These are phyloP conservation scores for Aspergillus pseudotamarii DNA, from an alignment of 2,329 filamentous ascomycete species.

Conservation along the genomic window DNA sequence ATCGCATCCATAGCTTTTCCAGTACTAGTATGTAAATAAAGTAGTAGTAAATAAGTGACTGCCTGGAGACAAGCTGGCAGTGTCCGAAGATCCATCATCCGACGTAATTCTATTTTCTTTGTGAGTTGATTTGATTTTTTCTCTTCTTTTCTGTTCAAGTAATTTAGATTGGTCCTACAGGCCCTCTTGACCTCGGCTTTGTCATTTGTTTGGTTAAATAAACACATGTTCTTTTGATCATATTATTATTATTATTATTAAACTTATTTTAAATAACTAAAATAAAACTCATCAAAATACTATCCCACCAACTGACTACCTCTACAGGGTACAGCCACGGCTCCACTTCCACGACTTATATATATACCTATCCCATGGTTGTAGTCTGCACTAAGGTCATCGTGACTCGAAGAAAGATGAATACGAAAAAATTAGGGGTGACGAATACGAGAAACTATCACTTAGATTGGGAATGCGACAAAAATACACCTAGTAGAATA, in stretches of 20 bases:
- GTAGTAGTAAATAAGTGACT: background rate
- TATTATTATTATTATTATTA: background rate
- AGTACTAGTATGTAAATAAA: background rate
- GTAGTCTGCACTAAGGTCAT: background rate
- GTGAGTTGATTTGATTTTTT: background rate
- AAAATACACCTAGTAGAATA: background rate
- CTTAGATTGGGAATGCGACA: background rate
- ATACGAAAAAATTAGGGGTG: background rate
- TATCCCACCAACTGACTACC: background rate
- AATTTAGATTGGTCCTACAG: background rate
- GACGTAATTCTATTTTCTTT: background rate
- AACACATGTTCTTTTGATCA: background rate
- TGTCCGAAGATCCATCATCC: background rate
- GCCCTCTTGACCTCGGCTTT: background rate
- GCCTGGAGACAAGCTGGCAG: slow-evolving; percentile 1
- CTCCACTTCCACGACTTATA: background rate
- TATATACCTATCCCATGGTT: background rate
- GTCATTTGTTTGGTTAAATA: background rate
- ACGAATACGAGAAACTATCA: background rate
- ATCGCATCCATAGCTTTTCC: background rate
- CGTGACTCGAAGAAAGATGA: background rate
- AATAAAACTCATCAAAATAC: background rate
- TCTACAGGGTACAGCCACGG: background rate
- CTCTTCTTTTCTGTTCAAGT: background rate
- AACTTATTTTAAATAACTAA: background rate